Evolutionary conservation across 2,329 filamentous ascomycete species (phyloP).

Genomic region (Talaromyces sp.): DNA sequence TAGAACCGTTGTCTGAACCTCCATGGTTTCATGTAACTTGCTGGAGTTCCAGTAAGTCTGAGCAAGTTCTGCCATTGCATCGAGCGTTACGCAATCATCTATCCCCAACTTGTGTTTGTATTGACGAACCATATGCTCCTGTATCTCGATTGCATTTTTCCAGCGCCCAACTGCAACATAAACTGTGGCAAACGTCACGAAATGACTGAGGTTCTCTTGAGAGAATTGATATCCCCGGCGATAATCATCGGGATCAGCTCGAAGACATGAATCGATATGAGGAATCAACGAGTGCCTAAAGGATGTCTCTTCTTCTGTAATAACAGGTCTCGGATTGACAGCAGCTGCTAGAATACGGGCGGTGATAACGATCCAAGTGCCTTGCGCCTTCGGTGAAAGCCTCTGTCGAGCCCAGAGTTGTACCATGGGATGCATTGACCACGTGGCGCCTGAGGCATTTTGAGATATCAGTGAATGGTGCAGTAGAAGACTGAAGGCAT

Average conservation of each 20-base stretch:
- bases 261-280: too few species aligned
- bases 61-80: constrained; percentile 4
- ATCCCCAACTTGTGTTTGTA: not conserved
- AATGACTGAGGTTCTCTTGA: too few species aligned
- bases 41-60: not conserved
- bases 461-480: not conserved
- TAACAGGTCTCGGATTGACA: too few species aligned
- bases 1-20: too few species aligned
- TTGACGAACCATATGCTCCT: not conserved
- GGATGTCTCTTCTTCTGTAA: too few species aligned
- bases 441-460: not conserved
- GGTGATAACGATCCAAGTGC: not conserved
- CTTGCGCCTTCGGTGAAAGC: not conserved
- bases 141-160: not conserved
- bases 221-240: too few species aligned
- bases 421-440: constrained; percentile 2
- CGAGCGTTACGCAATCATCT: not conserved
- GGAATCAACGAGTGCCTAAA: too few species aligned
- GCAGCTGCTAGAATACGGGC: not conserved
- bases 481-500: not conserved
- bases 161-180: not conserved
- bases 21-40: not conserved
- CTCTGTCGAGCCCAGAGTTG: constrained; percentile 5
- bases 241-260: too few species aligned
- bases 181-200: not conserved